phyloP scores from a whole-genome alignment of 495 filamentous ascomycete genomes.

The Usnea hakonensis region DNA sequence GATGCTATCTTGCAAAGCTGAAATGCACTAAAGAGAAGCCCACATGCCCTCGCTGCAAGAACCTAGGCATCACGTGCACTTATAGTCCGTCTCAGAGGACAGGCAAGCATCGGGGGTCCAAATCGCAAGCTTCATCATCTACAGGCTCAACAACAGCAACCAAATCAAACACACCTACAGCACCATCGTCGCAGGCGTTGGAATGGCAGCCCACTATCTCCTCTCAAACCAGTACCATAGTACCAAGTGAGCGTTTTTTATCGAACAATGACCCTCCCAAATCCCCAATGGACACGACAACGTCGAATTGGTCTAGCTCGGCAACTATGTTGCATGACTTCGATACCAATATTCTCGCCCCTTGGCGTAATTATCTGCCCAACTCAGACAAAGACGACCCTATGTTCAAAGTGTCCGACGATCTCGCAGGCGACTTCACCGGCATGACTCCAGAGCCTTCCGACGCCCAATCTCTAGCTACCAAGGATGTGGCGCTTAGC shows the following conservation, averaged over 20 bases:
- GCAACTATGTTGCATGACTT: not conserved
- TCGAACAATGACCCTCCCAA: not conserved
- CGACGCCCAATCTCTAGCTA: not conserved
- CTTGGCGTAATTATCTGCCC: slow-evolving; percentile 2
- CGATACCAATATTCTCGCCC: slow-evolving; percentile 3
- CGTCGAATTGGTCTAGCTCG: not conserved
- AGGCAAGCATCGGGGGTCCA: slow-evolving; percentile 18
- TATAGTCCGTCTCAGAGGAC: slow-evolving; percentile 26
- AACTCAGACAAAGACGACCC: not conserved
- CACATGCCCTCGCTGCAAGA: slow-evolving; percentile 26
- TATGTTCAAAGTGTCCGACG: not conserved
- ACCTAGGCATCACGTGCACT: slow-evolving; percentile 21
- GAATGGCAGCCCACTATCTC: not conserved
- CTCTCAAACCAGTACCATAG: not conserved
- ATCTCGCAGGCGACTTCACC: not conserved
- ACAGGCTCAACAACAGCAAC: not conserved
- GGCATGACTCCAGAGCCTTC: not conserved
- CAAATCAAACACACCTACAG: not conserved
- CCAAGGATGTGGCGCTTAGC: not conserved
- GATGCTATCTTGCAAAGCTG: slow-evolving; percentile 27
- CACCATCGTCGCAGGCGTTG: not conserved
- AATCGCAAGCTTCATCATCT: not conserved
- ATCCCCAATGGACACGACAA: not conserved
- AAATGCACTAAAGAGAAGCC: slow-evolving; percentile 29
- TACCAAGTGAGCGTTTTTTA: not conserved